Base-by-base conservation (phyloP, 2,329 filamentous ascomycete species). In the Nigrospora osmanthi region DNA sequence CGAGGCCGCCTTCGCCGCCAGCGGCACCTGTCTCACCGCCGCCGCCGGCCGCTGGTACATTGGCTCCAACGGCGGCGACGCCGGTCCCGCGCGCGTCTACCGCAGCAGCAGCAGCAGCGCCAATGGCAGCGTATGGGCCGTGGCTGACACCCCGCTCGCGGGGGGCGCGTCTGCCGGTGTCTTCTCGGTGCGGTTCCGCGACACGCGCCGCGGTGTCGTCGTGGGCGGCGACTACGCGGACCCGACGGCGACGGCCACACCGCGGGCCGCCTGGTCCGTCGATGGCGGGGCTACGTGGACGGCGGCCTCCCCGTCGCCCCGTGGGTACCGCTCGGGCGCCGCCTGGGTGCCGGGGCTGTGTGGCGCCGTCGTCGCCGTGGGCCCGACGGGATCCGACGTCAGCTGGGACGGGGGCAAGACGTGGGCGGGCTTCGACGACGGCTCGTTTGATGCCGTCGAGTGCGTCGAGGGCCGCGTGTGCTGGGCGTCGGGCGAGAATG, bases 101-200 rank as follows among this genome's bases (percentile, higher is more conserved):
- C 47, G 55, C 23, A 60, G 59, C 35, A 42, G 43, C 7, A 50
- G 57, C 42, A 7, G 7, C 4, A 32, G 16, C 17, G 40, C 35
- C 40, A 32, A 35, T 15, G 60, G 59, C 2, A 37, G 49, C 37
- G 35, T 33, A 1, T 64, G 61, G 62, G 49, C 54, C 1, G 61
- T 54, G 3, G 46, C 54, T 0, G 44, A 54, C 28, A 57, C 52
- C 19, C 47, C 53, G 1, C 54, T 64, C 32, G 48, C 52, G 6
- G 62, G 60, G 0, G 53, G 56, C 5, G 52, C 52, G 10, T 42
- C 40, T 16, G 54, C 49, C 1, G 61, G 60, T 6, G 60, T 63
- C 12, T 63, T 62, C 47, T 63, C 59, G 14, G 59, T 62, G 13
- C 55, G 52, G 35, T 64, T 64, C 49, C 52, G 49, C 3, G 58